These are phyloP conservation scores for Alliaria petiolata DNA, from an alignment of 345 rosid genomes.

Conservation along the genomic window DNA sequence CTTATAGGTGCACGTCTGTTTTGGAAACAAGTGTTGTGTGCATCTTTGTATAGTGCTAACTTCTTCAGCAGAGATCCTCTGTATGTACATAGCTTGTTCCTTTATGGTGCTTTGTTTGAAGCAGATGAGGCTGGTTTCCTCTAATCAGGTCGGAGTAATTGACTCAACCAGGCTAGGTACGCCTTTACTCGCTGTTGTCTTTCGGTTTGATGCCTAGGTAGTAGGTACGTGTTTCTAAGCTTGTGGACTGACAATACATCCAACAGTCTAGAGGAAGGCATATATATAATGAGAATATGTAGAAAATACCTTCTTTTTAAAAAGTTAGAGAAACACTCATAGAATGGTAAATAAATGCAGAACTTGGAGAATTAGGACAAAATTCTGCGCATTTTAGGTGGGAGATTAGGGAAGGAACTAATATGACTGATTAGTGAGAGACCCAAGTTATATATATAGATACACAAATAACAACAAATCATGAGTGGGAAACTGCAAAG, in stretches of 20 bases:
- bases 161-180: neutral
- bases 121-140: neutral
- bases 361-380: neutral
- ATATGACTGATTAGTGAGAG: conserved; percentile 11
- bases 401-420: neutral
- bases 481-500: conserved; percentile 31
- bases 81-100: neutral
- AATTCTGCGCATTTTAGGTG: neutral
- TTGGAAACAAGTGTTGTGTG: neutral
- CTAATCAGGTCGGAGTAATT: neutral
- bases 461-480: neutral
- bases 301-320: neutral
- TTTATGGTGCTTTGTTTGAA: neutral
- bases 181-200: neutral
- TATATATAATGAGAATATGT: neutral
- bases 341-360: neutral
- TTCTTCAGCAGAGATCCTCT: neutral
- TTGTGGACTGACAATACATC: neutral
- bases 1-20: neutral
- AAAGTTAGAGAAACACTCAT: neutral
- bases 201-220: neutral
- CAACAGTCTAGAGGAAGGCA: neutral
- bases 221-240: neutral
- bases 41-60: neutral
- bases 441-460: neutral